Evolutionary conservation across 768 basidiomycete species (phyloP).

Genomic region (Mycena kentingensis): DNA sequence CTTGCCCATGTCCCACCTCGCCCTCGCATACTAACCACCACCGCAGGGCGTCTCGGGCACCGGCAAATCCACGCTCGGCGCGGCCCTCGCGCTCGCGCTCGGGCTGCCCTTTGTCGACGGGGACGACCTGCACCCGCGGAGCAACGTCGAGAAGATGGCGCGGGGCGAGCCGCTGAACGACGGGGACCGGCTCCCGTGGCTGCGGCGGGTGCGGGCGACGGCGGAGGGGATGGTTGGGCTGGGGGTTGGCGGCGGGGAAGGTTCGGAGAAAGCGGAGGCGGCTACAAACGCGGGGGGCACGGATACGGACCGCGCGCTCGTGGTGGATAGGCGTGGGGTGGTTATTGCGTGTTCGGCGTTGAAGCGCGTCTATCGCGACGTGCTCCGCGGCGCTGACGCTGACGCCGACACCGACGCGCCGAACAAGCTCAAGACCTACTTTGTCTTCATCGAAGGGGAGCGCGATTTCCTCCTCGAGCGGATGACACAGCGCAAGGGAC

Average conservation of each 20-base stretch:
- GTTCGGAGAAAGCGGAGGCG: constrained; percentile 5
- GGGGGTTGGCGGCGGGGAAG: constrained; percentile 20
- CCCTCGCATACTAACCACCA: neutral
- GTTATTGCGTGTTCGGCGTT: constrained; percentile 87
- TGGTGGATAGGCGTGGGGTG: constrained; percentile 47
- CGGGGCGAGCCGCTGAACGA: constrained; percentile 75
- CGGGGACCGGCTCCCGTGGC: constrained; percentile 84
- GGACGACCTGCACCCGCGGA: constrained; percentile 80
- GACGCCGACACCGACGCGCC: constrained; percentile 1
- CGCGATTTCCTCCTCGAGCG: constrained; percentile 58
- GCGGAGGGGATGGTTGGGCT: constrained; percentile 47
- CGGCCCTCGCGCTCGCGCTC: constrained; percentile 59
- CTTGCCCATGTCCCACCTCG: neutral
- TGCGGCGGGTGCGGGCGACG: constrained; percentile 66
- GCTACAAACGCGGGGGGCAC: constrained; percentile 4
- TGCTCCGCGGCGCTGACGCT: constrained; percentile 60
- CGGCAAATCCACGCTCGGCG: constrained; percentile 72
- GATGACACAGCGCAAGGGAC: constrained; percentile 64
- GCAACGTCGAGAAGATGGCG: constrained; percentile 89
- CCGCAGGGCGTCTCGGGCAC: constrained; percentile 71
- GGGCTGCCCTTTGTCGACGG: constrained; percentile 84
- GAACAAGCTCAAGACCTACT: constrained; percentile 51
- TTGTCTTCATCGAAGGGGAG: constrained; percentile 76
- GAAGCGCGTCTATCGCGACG: constrained; percentile 78
- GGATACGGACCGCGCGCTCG: too few species aligned